phyloP scores from a whole-genome alignment of 768 basidiomycete species.

The Tubosaeta brunneosetosa region DNA sequence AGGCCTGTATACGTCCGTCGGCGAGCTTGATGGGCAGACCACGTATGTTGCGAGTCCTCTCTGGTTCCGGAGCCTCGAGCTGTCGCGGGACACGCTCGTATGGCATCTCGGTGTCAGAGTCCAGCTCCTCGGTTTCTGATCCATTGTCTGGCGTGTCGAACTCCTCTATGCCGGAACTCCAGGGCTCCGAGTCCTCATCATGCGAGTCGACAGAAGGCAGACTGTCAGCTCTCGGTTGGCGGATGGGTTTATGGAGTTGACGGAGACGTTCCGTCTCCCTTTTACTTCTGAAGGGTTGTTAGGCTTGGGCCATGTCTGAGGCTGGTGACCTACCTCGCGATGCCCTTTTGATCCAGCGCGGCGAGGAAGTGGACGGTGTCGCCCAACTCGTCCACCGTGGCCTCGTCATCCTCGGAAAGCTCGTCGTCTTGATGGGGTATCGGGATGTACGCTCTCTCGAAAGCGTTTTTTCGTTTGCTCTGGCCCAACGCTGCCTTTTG shows the following conservation, averaged over 20 bases:
- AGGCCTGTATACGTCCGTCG: conserved; percentile 69
- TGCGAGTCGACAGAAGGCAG: conserved; percentile 68
- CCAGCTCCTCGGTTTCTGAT: conserved; percentile 9
- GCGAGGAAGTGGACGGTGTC: conserved; percentile 62
- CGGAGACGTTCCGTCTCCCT: conserved; percentile 74
- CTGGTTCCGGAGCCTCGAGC: conserved; percentile 40
- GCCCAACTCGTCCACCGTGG: conserved; percentile 62
- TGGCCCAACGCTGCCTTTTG: conserved; percentile 46
- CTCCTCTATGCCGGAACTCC: conserved; percentile 43
- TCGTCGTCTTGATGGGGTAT: conserved; percentile 48
- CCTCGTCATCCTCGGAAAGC: conserved; percentile 67
- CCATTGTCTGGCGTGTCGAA: conserved; percentile 21
- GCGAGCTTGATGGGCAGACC: conserved; percentile 84
- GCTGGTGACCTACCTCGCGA: conserved; percentile 59
- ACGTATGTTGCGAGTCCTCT: conserved; percentile 48
- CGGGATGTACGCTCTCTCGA: conserved; percentile 55
- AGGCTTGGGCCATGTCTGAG: not conserved
- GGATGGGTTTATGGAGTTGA: conserved; percentile 56
- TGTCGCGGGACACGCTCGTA: conserved; percentile 65
- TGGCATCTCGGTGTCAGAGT: conserved; percentile 66
- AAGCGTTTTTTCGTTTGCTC: conserved; percentile 50
- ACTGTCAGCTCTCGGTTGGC: conserved; percentile 45
- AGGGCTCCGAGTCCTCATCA: conserved; percentile 51
- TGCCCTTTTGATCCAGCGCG: conserved; percentile 69
- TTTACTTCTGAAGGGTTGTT: conserved; percentile 59